Evolutionary conservation across 2,329 filamentous ascomycete genomes (phyloP), one percentile per base, ranked within the genome.

Genomic region (Zymoseptoria tritici): DNA sequence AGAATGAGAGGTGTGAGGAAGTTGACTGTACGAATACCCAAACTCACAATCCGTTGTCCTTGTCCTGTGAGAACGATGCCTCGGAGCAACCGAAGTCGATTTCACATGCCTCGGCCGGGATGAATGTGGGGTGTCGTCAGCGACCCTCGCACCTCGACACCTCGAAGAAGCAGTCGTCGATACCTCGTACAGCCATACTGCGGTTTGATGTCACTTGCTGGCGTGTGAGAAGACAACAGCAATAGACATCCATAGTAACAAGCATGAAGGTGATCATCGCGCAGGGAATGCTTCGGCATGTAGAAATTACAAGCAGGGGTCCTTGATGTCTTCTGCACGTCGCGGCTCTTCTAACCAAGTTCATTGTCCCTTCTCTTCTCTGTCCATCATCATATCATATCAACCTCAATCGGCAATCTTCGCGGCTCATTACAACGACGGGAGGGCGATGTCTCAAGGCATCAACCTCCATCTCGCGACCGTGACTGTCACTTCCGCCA

Each of bases 1-100:
- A 20, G 54, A 57, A 31, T 49, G 57, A 53, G 58, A 51, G 56
- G 53, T 6, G 19, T 52, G 46, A n/a, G 36, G 20, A 46, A 19
- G 21, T 6, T 49, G 26, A 36, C 55, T 60, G 54, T 55, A 22
- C 55, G 52, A 46, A 26, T 24, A 49, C 26, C 55, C 42, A 57
- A 57, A 13, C 36, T 16, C 36, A 46, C 26, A 6, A 46, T 16
- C 36, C 36, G 36, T 46, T 46, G 36, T 22, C 21, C 21, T 22
- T 22, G 21, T 46, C 13, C 16, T 46, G 36, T 46, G 36, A 29
- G 26, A 6, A 46, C 16, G 36, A 6, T 16, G 16, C 36, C 36
- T 46, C 36, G 36, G 36, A 46, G 36, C 36, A 13, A n/a, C n/a
- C n/a, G n/a, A n/a, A n/a, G 11, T 46, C 13, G 36, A 46, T 46